Conservation (phyloP, 345 rosid genomes). For the Acer yangbiense region DNA sequence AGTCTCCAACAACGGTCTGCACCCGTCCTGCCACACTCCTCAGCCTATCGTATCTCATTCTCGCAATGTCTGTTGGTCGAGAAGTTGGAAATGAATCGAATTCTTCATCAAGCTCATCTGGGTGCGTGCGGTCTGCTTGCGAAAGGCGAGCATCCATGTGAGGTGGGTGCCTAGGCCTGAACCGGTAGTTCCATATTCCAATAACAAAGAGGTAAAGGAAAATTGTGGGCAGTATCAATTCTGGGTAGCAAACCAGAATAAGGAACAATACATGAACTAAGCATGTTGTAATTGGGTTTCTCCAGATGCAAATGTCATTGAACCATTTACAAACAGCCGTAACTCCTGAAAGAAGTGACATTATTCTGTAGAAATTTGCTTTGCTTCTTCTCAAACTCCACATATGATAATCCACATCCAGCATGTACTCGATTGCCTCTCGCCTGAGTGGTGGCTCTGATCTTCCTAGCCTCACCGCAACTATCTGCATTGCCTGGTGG, state of each 20-base stretch:
- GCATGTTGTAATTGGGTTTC: constrained; percentile 81
- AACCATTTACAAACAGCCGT: constrained; percentile 78
- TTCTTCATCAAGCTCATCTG: constrained; percentile 96
- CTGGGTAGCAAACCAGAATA: constrained; percentile 88
- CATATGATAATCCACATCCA: constrained; percentile 91
- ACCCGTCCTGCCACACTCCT: constrained; percentile 83
- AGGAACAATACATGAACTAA: constrained; percentile 77
- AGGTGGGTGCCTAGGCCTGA: constrained; percentile 84
- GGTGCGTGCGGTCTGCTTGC: constrained; percentile 62
- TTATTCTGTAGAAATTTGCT: constrained; percentile 86
- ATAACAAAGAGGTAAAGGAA: constrained; percentile 88
- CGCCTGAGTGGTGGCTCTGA: constrained; percentile 92
- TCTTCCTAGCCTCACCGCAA: constrained; percentile 69
- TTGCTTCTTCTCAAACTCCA: constrained; percentile 92
- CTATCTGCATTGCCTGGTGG: constrained; percentile 86
- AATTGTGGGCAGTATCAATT: constrained; percentile 79
- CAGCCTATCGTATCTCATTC: constrained; percentile 83
- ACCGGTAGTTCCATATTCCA: constrained; percentile 94
- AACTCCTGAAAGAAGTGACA: constrained; percentile 69
- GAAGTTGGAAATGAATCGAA: constrained; percentile 77
- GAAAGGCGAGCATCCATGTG: constrained; percentile 91
- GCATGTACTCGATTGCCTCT: constrained; percentile 91
- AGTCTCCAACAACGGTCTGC: constrained; percentile 83
- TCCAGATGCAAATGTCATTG: constrained; percentile 77
- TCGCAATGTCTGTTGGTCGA: constrained; percentile 56